Base-by-base conservation (phyloP, 495 filamentous ascomycete species). In the Stereocaulon alpinum region DNA sequence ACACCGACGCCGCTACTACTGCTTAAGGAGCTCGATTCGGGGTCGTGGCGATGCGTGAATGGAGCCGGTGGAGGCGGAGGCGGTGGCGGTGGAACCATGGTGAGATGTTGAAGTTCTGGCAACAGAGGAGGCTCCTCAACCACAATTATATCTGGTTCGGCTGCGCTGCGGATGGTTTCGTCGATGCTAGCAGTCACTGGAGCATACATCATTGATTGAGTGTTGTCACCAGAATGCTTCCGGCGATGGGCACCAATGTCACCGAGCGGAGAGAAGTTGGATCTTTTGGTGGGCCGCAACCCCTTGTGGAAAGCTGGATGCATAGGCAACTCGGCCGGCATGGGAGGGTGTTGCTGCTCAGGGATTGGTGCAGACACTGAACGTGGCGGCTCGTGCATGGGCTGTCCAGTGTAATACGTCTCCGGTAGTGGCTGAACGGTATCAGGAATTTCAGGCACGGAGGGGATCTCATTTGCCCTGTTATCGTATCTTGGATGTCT, bases 41-140 rank as follows among this genome's bases (percentile, higher is more conserved):
- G 74, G 30, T 64, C 59, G 27, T 51, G 59, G 20, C 63, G 60
- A 2, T 65, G 60, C 40, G 64, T 66, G 30, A 69, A 73, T 41
- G 72, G 78, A 62, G 79, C 85, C 55, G 71, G 81, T 53, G 81
- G 80, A 41, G 78, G 86, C 1, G 84, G 84, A 3, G 86, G 84
- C 12, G 85, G 85, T 0, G 84, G 85, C 4, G 84, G 85, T 3
- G 85, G 82, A 5, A 82, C 82, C 17, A 66, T 59, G 30, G 84
- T 83, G 10, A 96, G 79, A 71, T 96, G 90, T 67, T 90, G 86
- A n/a, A 95, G 80, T 63, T 95, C 87, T 53, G 84, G 83, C 42
- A 95, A 76, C 34, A 95, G 79, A 12, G 83, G 83, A 12, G 86
- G 84, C 14, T 49, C 50, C 2, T 67, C 62, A 41, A 37, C 53